Conservation (phyloP, 169 alveolate species). For the Perkinsus marinus region DNA sequence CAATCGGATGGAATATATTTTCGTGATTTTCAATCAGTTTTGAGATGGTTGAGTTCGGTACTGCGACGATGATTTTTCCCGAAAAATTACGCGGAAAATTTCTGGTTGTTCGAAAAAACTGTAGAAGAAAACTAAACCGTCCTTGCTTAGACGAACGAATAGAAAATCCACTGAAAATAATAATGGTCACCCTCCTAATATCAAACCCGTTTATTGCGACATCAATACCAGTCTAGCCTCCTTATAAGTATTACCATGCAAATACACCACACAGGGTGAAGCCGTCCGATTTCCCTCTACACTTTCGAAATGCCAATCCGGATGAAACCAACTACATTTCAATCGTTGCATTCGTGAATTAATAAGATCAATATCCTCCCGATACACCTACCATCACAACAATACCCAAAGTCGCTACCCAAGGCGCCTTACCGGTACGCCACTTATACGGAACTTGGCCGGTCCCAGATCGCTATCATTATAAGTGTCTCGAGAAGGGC, state of each 20-base stretch:
- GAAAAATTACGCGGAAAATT: no score
- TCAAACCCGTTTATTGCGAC: not conserved
- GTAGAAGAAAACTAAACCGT: no score
- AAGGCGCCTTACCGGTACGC: conserved; percentile 8
- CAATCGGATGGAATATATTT: no score
- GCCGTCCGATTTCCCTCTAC: not conserved
- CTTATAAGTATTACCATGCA: conserved; percentile 52
- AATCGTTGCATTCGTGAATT: conserved; percentile 12
- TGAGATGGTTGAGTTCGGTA: no score
- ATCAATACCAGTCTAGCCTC: conserved; percentile 24
- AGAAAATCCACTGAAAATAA: not conserved
- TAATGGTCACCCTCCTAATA: not conserved
- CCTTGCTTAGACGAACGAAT: no score
- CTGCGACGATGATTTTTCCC: no score
- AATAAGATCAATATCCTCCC: conserved; percentile 7
- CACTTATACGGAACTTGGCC: conserved; percentile 22
- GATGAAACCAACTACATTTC: not conserved
- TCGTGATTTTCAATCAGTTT: no score
- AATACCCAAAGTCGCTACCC: conserved; percentile 34
- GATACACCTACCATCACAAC: conserved; percentile 10
- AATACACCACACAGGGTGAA: conserved; percentile 63
- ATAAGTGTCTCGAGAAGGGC: conserved; percentile 55
- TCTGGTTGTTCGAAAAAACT: no score
- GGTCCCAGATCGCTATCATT: conserved; percentile 37
- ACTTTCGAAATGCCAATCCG: not conserved